Conservation (phyloP, 2,329 filamentous ascomycete genomes). For the Ophiosphaerella herpotricha region DNA sequence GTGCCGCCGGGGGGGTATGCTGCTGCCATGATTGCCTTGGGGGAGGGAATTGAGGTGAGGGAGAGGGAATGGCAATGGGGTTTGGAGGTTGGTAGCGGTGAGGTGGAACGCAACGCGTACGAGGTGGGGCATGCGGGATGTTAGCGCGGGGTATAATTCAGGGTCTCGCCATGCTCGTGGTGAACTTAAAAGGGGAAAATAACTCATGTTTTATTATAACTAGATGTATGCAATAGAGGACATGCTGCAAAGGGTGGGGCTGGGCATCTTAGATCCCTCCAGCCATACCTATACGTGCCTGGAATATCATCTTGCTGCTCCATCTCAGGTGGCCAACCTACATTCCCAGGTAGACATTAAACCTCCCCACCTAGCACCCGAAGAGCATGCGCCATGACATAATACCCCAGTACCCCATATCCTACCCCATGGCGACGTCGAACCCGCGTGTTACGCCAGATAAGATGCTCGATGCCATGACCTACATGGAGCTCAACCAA, state of each 20-base stretch:
- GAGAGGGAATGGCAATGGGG: conserved; percentile 6
- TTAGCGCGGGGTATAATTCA: no score
- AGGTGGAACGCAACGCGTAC: conserved; percentile 9
- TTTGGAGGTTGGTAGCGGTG: conserved; percentile 10
- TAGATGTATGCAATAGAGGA: no score
- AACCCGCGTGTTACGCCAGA: conserved; percentile 53
- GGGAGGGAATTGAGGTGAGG: no score
- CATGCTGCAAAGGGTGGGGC: no score
- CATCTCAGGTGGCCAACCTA: no score
- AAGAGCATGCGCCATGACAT: conserved; percentile 48
- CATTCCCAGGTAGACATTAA: conserved; percentile 34
- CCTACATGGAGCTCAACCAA: conserved; percentile 54
- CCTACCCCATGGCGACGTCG: conserved; percentile 52
- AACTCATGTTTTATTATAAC: no score
- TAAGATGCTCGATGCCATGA: conserved; percentile 57
- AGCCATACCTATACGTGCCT: no score
- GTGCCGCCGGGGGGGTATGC: conserved; percentile 66
- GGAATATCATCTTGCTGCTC: no score
- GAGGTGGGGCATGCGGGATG: no score
- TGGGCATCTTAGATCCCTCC: no score
- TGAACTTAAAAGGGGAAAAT: no score
- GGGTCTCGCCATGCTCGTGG: no score
- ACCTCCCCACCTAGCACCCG: conserved; percentile 50
- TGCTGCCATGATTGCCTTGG: conserved; percentile 29
- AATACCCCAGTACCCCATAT: conserved; percentile 56